Conservation (phyloP, 768 basidiomycete species). For the Xerocomellus amylosporus region DNA sequence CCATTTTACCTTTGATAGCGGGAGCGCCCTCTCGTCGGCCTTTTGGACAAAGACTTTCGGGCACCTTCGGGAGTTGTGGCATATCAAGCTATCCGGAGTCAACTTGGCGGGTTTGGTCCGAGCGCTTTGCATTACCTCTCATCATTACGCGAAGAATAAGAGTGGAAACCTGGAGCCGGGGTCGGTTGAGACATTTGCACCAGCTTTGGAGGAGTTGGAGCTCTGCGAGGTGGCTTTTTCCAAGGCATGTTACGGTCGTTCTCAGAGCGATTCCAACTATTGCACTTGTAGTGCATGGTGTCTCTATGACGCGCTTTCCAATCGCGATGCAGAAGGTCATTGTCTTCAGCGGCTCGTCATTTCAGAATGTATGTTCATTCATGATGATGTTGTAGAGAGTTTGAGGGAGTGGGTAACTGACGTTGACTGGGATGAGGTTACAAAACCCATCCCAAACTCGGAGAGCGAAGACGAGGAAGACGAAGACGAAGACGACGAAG, state of each 20-base stretch:
- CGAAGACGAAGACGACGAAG: background rate
- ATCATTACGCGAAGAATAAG: background rate
- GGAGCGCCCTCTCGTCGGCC: slow-evolving; percentile 1
- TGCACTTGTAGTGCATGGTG: slow-evolving; percentile 10
- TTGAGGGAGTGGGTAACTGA: slow-evolving; percentile 8
- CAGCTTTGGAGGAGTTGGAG: slow-evolving; percentile 15
- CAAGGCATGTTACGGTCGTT: background rate
- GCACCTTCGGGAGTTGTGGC: slow-evolving; percentile 8
- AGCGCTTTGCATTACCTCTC: background rate
- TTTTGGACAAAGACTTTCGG: slow-evolving; percentile 23
- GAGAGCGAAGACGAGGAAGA: background rate
- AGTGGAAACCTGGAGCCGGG: background rate
- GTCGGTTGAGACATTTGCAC: slow-evolving; percentile 13
- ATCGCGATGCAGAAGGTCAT: slow-evolving; percentile 10
- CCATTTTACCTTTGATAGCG: slow-evolving; percentile 10
- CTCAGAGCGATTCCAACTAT: background rate
- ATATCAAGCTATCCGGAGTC: slow-evolving; percentile 9
- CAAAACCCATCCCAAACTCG: background rate
- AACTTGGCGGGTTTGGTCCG: slow-evolving; percentile 9
- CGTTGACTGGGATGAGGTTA: slow-evolving; percentile 20
- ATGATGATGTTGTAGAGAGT: background rate
- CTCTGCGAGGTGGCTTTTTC: slow-evolving; percentile 9
- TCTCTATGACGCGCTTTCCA: slow-evolving; percentile 16
- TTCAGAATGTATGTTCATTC: slow-evolving; percentile 11
- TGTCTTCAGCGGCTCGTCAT: slow-evolving; percentile 12